Evolutionary conservation across 495 filamentous ascomycete genomes (phyloP).

Genomic region (Penicillium crystallinum): DNA sequence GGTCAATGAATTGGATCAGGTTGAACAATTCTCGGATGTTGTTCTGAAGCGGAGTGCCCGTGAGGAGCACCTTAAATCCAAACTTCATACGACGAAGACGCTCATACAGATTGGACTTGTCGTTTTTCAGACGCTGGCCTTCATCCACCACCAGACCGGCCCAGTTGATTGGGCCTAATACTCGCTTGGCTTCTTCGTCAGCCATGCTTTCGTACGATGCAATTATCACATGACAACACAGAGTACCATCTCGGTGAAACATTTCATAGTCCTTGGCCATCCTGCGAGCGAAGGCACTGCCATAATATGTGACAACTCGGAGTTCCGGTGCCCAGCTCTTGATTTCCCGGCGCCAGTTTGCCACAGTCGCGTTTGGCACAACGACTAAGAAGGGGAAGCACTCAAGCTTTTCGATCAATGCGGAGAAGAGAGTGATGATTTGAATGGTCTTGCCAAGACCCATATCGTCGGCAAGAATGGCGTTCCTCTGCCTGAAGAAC

Average conservation of each 20-base stretch:
- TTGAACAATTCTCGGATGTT: constrained; percentile 94
- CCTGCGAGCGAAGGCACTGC: constrained; percentile 61
- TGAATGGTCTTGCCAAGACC: constrained; percentile 98
- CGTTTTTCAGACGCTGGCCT: constrained; percentile 93
- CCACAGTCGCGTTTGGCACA: constrained; percentile 88
- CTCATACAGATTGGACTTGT: constrained; percentile 73
- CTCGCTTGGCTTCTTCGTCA: constrained; percentile 55
- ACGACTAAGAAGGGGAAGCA: constrained; percentile 93
- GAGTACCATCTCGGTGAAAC: constrained; percentile 57
- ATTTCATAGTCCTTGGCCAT: constrained; percentile 76
- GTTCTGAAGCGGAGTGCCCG: constrained; percentile 90
- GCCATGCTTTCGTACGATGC: constrained; percentile 88
- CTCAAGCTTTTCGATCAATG: constrained; percentile 69
- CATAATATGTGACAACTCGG: constrained; percentile 87
- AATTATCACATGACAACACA: constrained; percentile 86
- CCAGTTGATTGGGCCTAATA: constrained; percentile 71
- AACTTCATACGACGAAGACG: constrained; percentile 66
- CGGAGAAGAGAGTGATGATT: constrained; percentile 75
- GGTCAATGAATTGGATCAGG: constrained; percentile 86
- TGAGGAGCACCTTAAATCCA: constrained; percentile 77
- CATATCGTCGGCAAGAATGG: constrained; percentile 99
- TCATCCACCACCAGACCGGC: constrained; percentile 89
- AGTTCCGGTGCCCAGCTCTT: constrained; percentile 86
- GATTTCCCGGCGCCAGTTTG: constrained; percentile 96
- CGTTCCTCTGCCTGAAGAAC: constrained; percentile 73